Base-by-base conservation (phyloP, 768 basidiomycete species). In the Pulveroboletus sp. region DNA sequence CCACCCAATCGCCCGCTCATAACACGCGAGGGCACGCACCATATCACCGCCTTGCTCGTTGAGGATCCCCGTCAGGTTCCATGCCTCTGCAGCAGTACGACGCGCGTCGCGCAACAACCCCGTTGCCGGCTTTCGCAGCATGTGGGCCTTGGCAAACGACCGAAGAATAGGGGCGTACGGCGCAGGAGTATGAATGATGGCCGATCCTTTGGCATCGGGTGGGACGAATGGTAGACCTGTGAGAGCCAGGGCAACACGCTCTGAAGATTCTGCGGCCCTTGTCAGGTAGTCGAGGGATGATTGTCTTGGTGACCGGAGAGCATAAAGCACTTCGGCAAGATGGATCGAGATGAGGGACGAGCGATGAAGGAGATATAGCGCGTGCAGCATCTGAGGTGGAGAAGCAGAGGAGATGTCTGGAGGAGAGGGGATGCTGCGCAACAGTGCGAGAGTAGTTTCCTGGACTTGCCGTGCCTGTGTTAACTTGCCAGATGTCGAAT, bases 341-440 rank as follows among this genome's bases (percentile, higher is more conserved):
- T 90, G 88, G 12, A 85, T 72, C 13, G 82, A 82, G 40, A 90
- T 67, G 11, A 90, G 69, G n/a, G 88, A 80, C 14, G 85, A 80
- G 34, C 86, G 83, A 51, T 90, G 87, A 24, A 87, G 75, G 36
- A 90, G 68, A 55, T 78, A 87, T 6, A 87, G 65, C 1, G 73
- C 67, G 61, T 90, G 88, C 33, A 90, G 73, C 6, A 74, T 71
- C 46, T 85, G 78, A 6, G 84, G 76, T 10, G 80, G 72, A 10
- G 85, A 72, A 21, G 75, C 63, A 5, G 74, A 57, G 5, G 73
- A 59, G 5, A 73, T 59, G 6, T 74, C 70, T 9, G 73, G 66
- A 10, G 82, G 75, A 36, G 72, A 66, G n/a, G 60, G 72, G 44
- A 84, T 75, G 29, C 75, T 74, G 39, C 80, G 76, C 47, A 89